A percentile compares a stretch with the other conserved stretches of the same genome.
phyloP scores from a whole-genome alignment of 495 filamentous ascomycete genomes.

The Trichoderma gamsii region DNA sequence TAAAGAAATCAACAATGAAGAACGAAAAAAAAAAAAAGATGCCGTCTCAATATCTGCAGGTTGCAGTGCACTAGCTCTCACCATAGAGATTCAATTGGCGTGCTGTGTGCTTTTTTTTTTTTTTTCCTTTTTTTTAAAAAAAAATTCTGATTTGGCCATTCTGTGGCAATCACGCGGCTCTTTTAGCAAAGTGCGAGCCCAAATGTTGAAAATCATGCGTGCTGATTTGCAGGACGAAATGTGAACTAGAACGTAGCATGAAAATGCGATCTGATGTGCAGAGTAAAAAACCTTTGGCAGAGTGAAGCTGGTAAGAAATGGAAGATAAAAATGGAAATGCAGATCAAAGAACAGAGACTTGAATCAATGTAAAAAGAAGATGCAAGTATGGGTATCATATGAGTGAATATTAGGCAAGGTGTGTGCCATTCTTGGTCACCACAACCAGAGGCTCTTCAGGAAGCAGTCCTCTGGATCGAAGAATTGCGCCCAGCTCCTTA shows the following conservation, averaged over 20 bases:
- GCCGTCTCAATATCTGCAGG: no score
- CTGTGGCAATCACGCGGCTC: background rate
- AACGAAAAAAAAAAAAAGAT: no score
- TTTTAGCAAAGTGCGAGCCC: no score
- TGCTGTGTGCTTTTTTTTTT: background rate
- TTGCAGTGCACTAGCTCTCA: no score
- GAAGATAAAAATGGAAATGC: background rate
- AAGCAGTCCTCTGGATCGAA: slow-evolving; percentile 1
- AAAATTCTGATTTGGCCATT: background rate
- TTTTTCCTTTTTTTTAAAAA: background rate
- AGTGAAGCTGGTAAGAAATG: background rate
- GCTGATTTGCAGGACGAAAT: no score
- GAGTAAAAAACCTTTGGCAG: no score
- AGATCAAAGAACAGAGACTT: no score
- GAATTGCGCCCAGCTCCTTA: slow-evolving; percentile 27
- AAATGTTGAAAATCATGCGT: no score
- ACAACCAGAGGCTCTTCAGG: background rate
- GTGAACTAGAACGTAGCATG: no score
- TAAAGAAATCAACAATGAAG: no score
- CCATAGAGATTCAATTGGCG: background rate
- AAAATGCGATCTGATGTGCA: no score
- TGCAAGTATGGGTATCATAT: background rate
- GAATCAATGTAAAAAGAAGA: no score
- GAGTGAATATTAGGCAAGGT: background rate
- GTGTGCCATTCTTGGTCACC: background rate